Evolutionary conservation across 2,329 filamentous ascomycete species (phyloP).

Genomic region (Hymenoscyphus salicellus): DNA sequence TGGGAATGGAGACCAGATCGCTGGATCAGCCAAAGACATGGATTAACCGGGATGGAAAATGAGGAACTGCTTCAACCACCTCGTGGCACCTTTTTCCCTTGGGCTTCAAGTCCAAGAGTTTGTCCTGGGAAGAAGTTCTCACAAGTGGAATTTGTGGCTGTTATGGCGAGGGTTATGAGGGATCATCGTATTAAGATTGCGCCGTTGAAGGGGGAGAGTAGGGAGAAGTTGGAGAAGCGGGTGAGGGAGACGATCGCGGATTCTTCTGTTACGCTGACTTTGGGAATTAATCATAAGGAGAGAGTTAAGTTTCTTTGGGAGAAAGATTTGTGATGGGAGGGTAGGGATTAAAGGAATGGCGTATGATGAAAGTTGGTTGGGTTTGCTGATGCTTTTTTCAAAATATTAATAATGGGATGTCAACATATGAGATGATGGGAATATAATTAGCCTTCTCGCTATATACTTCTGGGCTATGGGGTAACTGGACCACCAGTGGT

Average conservation of each 20-base stretch:
- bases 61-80: slow-evolving; percentile 8
- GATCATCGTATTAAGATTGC: slow-evolving; percentile 5
- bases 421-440: too few relatives aligned
- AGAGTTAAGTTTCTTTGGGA: not conserved
- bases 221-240: not conserved
- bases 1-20: slow-evolving; percentile 12
- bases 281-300: not conserved
- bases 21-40: slow-evolving; percentile 7
- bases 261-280: not conserved
- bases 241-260: not conserved
- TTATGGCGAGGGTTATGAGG: slow-evolving; percentile 11
- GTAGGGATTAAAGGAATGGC: too few relatives aligned
- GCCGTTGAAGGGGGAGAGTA: slow-evolving; percentile 4
- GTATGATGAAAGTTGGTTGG: too few relatives aligned
- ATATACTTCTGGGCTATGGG: too few relatives aligned
- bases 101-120: slow-evolving; percentile 13
- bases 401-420: too few relatives aligned
- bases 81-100: slow-evolving; percentile 10
- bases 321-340: not conserved
- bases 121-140: slow-evolving; percentile 20
- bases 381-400: too few relatives aligned
- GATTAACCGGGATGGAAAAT: not conserved
- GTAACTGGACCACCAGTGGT: too few relatives aligned
- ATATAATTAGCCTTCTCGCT: too few relatives aligned
- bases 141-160: slow-evolving; percentile 19